These are phyloP conservation scores for Rhizoctonia solani DNA, from an alignment of 1,284 basidiomycete genomes.

Conservation along the genomic window DNA sequence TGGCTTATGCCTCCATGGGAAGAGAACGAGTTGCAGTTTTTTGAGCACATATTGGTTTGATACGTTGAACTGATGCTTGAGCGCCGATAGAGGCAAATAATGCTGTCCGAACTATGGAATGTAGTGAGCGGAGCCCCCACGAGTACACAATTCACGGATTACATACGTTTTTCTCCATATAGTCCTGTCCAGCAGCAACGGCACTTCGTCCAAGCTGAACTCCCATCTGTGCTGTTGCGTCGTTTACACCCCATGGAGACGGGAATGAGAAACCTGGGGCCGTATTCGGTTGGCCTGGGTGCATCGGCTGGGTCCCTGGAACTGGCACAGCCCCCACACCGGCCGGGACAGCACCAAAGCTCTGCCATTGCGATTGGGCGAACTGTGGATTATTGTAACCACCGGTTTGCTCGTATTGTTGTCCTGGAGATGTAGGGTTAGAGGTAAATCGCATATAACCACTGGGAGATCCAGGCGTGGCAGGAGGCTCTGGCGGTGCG, in stretches of 20 bases:
- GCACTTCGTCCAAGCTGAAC: slow-evolving; percentile 95
- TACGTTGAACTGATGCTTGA: slow-evolving; percentile 97
- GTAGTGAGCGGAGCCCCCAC: background rate
- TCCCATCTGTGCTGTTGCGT: slow-evolving; percentile 93
- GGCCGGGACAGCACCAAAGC: slow-evolving; percentile 34
- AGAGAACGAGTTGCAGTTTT: slow-evolving; percentile 89
- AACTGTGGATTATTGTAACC: slow-evolving; percentile 34
- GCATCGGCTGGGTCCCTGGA: slow-evolving; percentile 40
- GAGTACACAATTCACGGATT: slow-evolving; percentile 21
- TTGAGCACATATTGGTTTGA: slow-evolving; percentile 94
- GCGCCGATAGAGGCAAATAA: slow-evolving; percentile 71
- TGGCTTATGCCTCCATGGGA: slow-evolving; percentile 91
- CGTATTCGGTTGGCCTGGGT: background rate
- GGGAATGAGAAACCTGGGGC: slow-evolving; percentile 50
- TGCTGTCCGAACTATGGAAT: slow-evolving; percentile 68
- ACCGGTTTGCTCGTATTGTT: slow-evolving; percentile 31
- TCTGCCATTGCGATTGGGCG: slow-evolving; percentile 36
- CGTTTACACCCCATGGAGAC: slow-evolving; percentile 82
- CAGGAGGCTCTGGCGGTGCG: slow-evolving; percentile 81
- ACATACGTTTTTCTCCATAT: slow-evolving; percentile 91
- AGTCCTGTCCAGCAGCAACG: slow-evolving; percentile 92
- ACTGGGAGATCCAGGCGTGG: slow-evolving; percentile 74
- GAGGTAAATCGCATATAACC: slow-evolving; percentile 72
- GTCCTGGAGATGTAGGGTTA: slow-evolving; percentile 37
- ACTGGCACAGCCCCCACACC: slow-evolving; percentile 34